phyloP scores from a whole-genome alignment of 2,329 filamentous ascomycete species.

The Alternaria brassicicola region DNA sequence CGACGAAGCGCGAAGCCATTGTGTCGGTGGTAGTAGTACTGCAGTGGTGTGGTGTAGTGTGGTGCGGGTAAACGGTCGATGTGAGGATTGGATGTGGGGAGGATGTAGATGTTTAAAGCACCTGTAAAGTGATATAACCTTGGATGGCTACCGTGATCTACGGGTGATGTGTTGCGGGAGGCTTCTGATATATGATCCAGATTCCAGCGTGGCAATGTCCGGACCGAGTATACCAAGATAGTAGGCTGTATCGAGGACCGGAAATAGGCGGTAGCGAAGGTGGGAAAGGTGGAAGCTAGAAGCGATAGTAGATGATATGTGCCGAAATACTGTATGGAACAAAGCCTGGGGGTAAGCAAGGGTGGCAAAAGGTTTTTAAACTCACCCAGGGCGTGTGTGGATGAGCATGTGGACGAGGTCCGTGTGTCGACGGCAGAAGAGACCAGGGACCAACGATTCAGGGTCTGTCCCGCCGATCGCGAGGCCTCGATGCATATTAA shows the following conservation, averaged over 20 bases:
- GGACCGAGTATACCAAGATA: conserved; percentile 3
- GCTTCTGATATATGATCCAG: conserved; percentile 9
- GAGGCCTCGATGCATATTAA: conserved; percentile 34
- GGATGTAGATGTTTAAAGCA: conserved; percentile 19
- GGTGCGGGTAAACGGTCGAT: neutral
- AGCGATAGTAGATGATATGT: conserved; percentile 6
- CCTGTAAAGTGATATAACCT: conserved; percentile 4
- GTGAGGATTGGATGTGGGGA: neutral
- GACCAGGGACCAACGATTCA: conserved; percentile 12
- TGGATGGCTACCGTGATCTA: conserved; percentile 19
- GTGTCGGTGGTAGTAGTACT: conserved; percentile 11
- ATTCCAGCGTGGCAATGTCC: conserved; percentile 13
- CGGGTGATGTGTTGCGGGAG: conserved; percentile 1
- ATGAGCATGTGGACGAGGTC: conserved; percentile 29
- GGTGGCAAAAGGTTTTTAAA: conserved; percentile 27
- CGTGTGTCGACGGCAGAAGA: conserved; percentile 13
- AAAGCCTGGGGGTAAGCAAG: conserved; percentile 6
- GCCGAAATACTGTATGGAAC: conserved; percentile 7
- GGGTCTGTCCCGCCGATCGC: conserved; percentile 32
- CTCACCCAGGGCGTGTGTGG: conserved; percentile 9
- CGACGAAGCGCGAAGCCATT: conserved; percentile 49
- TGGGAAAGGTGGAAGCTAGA: neutral
- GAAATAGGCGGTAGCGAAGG: neutral
- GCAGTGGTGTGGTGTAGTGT: neutral
- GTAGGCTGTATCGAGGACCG: neutral